Evolutionary conservation across 805 yeast genomes (phyloP).

Genomic region (Candida arabinofermentans): DNA sequence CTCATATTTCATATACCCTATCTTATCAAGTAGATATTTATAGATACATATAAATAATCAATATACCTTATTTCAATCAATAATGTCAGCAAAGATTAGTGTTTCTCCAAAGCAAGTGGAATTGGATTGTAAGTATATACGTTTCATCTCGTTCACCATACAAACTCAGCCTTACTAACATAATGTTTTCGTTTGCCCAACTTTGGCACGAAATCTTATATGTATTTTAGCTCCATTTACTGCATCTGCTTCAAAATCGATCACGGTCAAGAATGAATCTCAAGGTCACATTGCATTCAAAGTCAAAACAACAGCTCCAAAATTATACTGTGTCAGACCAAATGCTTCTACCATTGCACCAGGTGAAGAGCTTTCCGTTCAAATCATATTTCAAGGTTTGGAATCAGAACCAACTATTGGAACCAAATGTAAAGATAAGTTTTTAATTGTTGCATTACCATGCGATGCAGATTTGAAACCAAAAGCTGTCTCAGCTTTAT

Average conservation of each 20-base stretch:
- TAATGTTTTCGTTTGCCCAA: slow-evolving; percentile 1
- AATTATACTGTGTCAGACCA: slow-evolving; percentile 91
- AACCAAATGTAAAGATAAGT: slow-evolving; percentile 86
- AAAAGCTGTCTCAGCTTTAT: slow-evolving; percentile 56
- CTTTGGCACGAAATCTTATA: not conserved
- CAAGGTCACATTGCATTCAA: slow-evolving; percentile 73
- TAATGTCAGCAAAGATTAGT: slow-evolving; percentile 44
- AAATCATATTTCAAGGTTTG: slow-evolving; percentile 83
- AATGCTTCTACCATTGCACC: slow-evolving; percentile 81
- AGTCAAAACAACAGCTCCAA: slow-evolving; percentile 98
- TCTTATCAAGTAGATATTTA: too few relatives aligned
- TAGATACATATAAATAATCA: not conserved
- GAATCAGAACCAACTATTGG: slow-evolving; percentile 69
- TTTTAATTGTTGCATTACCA: slow-evolving; percentile 83
- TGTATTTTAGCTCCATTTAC: slow-evolving; percentile 64
- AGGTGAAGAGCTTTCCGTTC: slow-evolving; percentile 66
- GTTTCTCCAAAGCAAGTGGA: slow-evolving; percentile 70
- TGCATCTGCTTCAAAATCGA: slow-evolving; percentile 61
- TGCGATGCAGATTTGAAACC: slow-evolving; percentile 56
- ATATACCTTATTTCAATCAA: not conserved
- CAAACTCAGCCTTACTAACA: not conserved
- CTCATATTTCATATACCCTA: not conserved
- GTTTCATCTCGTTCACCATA: not conserved
- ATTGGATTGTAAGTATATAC: slow-evolving; percentile 62
- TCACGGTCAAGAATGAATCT: slow-evolving; percentile 52